phyloP scores from a whole-genome alignment of 164 flowering plant genomes.

The Saururus chinensis region DNA sequence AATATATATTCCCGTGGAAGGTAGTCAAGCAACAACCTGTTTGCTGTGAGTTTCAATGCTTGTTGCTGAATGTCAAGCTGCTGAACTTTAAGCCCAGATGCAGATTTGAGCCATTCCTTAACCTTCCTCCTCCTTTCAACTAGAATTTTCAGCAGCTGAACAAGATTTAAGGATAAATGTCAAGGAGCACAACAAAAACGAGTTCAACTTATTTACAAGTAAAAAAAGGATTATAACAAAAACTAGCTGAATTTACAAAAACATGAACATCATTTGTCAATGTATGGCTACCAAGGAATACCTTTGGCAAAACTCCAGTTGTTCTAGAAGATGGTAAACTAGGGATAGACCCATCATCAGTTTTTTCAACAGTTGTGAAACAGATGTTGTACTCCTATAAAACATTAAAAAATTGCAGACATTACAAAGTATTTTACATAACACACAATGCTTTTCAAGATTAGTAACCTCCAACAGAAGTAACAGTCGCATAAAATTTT shows the following conservation, averaged over 20 bases:
- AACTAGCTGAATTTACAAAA: neutral
- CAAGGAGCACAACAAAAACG: neutral
- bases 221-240: neutral
- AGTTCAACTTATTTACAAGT: neutral
- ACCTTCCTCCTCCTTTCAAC: constrained; percentile 80
- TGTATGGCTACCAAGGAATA: constrained; percentile 15
- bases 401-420: constrained; percentile 1
- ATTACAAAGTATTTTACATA: neutral
- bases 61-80: constrained; percentile 96
- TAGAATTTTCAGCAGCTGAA: constrained; percentile 67
- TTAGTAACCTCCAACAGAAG: neutral
- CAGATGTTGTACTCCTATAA: constrained; percentile 95
- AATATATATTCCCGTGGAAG: neutral
- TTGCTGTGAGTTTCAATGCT: constrained; percentile 98
- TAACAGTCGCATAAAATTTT: neutral
- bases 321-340: constrained; percentile 55
- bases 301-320: constrained; percentile 92
- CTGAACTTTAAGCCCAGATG: constrained; percentile 63
- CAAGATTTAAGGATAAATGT: neutral
- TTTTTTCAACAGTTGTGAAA: constrained; percentile 88
- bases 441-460: neutral
- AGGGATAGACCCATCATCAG: constrained; percentile 60
- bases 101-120: constrained; percentile 59
- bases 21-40: constrained; percentile 44
- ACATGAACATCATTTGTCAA: neutral